A percentile compares a stretch with the other conserved stretches of the same genome.
These are phyloP conservation scores for Calocera viscosa DNA, from an alignment of 768 basidiomycete genomes.

Conservation along the genomic window DNA sequence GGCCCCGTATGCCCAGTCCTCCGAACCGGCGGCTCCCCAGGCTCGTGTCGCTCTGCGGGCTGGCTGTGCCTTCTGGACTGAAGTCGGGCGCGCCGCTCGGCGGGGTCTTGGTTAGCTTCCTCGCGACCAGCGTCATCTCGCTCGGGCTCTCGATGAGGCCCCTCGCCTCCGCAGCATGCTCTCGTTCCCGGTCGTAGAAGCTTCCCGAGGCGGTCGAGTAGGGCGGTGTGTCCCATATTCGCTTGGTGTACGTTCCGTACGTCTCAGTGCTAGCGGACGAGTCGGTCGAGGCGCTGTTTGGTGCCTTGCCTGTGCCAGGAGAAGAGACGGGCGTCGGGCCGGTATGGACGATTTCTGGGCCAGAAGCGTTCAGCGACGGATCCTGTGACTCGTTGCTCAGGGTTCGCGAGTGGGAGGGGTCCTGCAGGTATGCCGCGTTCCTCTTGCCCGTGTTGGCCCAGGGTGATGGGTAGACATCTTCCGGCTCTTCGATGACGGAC, in stretches of 20 bases:
- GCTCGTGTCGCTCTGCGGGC: constrained; percentile 7
- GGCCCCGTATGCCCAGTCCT: background rate
- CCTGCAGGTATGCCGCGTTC: background rate
- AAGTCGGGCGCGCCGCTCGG: background rate
- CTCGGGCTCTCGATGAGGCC: constrained; percentile 5
- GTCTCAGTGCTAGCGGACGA: background rate
- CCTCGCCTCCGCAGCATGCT: background rate
- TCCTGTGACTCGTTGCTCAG: background rate
- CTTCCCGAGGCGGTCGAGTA: background rate
- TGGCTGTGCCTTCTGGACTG: background rate
- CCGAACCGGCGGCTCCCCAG: background rate
- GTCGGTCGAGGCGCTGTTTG: background rate
- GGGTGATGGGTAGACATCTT: background rate
- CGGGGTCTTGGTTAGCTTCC: background rate
- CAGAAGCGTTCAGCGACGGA: background rate
- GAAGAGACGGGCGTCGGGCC: constrained; percentile 4
- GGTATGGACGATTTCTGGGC: constrained; percentile 4
- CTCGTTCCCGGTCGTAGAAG: background rate
- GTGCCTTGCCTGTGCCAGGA: background rate
- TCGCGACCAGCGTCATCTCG: constrained; percentile 3
- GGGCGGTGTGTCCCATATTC: constrained; percentile 2
- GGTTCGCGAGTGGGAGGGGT: background rate
- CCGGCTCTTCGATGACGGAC: constrained; percentile 1
- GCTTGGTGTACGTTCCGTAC: background rate
- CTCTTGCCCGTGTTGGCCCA: background rate